Evolutionary conservation across 129 eudicot genomes (phyloP).

Genomic region (Flaveria robusta): DNA sequence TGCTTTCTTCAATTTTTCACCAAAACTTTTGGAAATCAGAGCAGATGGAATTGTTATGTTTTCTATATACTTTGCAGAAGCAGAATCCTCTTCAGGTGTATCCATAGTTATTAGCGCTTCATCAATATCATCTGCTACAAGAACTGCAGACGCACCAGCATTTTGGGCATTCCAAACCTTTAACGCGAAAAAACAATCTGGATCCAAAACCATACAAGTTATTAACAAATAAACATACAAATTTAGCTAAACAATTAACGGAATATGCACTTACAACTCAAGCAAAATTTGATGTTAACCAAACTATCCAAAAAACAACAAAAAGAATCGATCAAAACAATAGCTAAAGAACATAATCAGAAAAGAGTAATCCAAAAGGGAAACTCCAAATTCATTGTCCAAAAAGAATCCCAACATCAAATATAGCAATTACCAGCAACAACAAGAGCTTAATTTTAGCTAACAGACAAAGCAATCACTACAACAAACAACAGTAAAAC

Average conservation of each 20-base stretch:
- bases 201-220: not conserved
- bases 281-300: not conserved
- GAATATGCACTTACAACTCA: not conserved
- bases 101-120: conserved; percentile 92
- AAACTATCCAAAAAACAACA: not conserved
- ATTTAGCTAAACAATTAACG: not conserved
- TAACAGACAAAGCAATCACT: conserved; percentile 1
- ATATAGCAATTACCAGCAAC: not conserved
- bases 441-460: not conserved
- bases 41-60: conserved; percentile 96
- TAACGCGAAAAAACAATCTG: conserved; percentile 95
- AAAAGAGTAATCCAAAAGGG: conserved; percentile 24
- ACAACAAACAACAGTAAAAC: not conserved
- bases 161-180: conserved; percentile 98
- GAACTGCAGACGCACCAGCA: conserved; percentile 97
- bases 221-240: not conserved
- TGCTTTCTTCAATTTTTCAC: conserved; percentile 67
- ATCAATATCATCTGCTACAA: conserved; percentile 82
- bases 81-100: conserved; percentile 74
- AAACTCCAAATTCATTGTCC: conserved; percentile 21
- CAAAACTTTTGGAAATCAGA: conserved; percentile 61
- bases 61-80: conserved; percentile 77
- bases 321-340: conserved; percentile 7
- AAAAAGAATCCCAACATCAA: conserved; percentile 17
- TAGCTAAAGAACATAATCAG: not conserved